Evolutionary conservation across 2,329 filamentous ascomycete genomes (phyloP).

Genomic region (Akanthomyces lecanii): DNA sequence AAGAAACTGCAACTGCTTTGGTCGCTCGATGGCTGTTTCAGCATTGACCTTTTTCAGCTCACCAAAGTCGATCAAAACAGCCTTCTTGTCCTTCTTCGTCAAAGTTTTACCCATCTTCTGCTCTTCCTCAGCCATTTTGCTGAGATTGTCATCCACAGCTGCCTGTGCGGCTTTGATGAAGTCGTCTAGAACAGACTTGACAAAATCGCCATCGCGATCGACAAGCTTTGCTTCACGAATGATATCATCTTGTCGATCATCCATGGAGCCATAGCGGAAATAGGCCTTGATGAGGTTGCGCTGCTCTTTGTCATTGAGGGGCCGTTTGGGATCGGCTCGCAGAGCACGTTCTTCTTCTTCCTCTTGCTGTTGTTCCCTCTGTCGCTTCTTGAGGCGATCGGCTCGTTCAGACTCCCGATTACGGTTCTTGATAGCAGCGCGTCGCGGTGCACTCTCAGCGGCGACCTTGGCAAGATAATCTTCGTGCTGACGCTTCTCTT

Average conservation of each 20-base stretch:
- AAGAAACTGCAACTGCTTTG: slow-evolving; percentile 80
- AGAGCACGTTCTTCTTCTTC: slow-evolving; percentile 70
- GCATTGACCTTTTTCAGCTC: slow-evolving; percentile 94
- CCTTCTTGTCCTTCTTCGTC: slow-evolving; percentile 97
- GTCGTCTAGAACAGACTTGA: slow-evolving; percentile 71
- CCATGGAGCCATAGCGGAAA: slow-evolving; percentile 84
- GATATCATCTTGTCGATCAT: slow-evolving; percentile 83
- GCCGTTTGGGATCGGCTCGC: slow-evolving; percentile 78
- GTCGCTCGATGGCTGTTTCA: slow-evolving; percentile 88
- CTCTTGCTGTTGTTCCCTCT: slow-evolving; percentile 62
- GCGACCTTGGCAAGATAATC: slow-evolving; percentile 77
- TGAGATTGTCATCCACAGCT: slow-evolving; percentile 63
- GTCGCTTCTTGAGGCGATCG: slow-evolving; percentile 63
- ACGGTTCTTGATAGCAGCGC: slow-evolving; percentile 57
- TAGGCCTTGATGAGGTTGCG: slow-evolving; percentile 88
- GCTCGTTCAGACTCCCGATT: slow-evolving; percentile 58
- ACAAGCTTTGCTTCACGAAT: slow-evolving; percentile 79
- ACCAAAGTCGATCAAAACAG: slow-evolving; percentile 89
- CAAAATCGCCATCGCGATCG: slow-evolving; percentile 75
- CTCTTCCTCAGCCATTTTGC: slow-evolving; percentile 73
- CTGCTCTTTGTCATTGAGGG: slow-evolving; percentile 87
- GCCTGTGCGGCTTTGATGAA: slow-evolving; percentile 58
- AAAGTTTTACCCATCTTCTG: slow-evolving; percentile 75
- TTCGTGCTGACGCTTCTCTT: slow-evolving; percentile 78
- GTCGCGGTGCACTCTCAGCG: slow-evolving; percentile 80